These are phyloP conservation scores for Paraphoma sp. DNA, from an alignment of 2,329 filamentous ascomycete species.

Conservation along the genomic window DNA sequence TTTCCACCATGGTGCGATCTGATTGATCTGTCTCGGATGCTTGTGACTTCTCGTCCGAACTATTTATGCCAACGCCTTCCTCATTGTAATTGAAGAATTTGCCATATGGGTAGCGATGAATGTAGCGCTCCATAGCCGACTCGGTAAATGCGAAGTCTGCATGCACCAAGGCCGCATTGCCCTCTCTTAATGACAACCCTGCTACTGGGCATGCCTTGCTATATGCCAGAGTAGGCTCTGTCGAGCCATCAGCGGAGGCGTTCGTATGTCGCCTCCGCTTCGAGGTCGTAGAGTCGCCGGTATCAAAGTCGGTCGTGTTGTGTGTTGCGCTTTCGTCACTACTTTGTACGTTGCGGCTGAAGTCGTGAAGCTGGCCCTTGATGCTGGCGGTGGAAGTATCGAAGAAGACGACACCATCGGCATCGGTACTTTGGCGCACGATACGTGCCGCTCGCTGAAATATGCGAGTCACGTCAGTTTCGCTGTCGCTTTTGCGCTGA, in stretches of 20 bases:
- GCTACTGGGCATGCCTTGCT: constrained; percentile 35
- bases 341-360: constrained; percentile 17
- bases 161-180: constrained; percentile 23
- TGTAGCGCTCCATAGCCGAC: constrained; percentile 42
- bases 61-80: constrained; percentile 39
- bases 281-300: constrained; percentile 31
- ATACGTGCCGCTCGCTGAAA: constrained; percentile 46
- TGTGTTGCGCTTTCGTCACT: constrained; percentile 39
- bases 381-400: constrained; percentile 41
- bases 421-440: constrained; percentile 40
- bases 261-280: constrained; percentile 20
- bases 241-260: constrained; percentile 1
- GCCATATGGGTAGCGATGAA: constrained; percentile 39
- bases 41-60: constrained; percentile 40
- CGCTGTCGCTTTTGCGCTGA: constrained; percentile 29
- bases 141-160: constrained; percentile 42
- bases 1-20: constrained; percentile 19
- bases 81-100: constrained; percentile 47
- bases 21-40: constrained; percentile 38
- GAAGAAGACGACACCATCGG: constrained; percentile 46
- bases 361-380: constrained; percentile 29
- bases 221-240: constrained; percentile 10
- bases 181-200: constrained; percentile 29
- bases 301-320: constrained; percentile 39
- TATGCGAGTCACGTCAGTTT: constrained; percentile 34